These are phyloP conservation scores for Aspergillus hiratsukae DNA, from an alignment of 2,329 filamentous ascomycete genomes.

Conservation along the genomic window DNA sequence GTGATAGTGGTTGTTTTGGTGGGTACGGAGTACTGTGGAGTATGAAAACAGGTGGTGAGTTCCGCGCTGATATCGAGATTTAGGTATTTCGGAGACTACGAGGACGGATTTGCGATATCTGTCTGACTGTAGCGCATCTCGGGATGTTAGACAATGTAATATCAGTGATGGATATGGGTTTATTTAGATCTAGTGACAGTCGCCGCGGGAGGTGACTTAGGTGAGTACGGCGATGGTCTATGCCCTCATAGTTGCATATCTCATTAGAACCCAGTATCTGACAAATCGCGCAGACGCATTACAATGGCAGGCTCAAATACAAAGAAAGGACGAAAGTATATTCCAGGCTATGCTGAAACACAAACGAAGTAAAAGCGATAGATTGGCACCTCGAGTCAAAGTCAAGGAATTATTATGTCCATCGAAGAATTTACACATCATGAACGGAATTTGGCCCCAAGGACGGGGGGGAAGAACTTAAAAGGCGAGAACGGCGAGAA, in stretches of 20 bases:
- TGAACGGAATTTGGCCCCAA: background rate
- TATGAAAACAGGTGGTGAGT: too few relatives aligned
- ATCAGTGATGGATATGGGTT: too few relatives aligned
- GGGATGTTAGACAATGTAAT: too few relatives aligned
- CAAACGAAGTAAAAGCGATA: constrained; percentile 2
- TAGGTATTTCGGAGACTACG: too few relatives aligned
- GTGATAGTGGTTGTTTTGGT: background rate
- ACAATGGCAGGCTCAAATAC: background rate
- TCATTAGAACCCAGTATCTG: background rate
- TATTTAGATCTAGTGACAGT: background rate
- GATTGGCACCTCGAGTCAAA: background rate
- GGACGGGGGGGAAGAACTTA: constrained; percentile 22
- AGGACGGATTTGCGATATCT: too few relatives aligned
- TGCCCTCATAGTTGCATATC: background rate
- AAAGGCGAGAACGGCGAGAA: constrained; percentile 33
- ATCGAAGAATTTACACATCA: constrained; percentile 1
- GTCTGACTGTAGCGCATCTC: too few relatives aligned
- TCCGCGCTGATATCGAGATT: too few relatives aligned
- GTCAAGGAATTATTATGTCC: background rate
- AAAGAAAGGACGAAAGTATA: background rate
- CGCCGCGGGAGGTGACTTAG: background rate
- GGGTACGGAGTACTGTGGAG: too few relatives aligned
- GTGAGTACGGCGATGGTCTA: too few relatives aligned
- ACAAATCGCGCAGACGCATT: background rate
- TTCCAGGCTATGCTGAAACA: background rate